phyloP scores from a whole-genome alignment of 768 basidiomycete species.

The Galerina marginata region DNA sequence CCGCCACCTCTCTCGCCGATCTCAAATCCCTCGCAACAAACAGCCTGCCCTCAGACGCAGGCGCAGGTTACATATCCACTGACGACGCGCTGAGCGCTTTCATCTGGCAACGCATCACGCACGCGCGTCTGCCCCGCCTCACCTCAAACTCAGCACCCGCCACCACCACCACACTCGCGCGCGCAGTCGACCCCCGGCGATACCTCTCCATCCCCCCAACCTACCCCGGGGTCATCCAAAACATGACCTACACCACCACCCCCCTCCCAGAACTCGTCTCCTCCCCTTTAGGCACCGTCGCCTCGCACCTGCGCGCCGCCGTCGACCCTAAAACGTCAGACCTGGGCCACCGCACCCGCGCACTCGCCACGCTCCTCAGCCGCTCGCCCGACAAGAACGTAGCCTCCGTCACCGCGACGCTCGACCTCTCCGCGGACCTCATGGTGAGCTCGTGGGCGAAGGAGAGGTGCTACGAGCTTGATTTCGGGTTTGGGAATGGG shows the following conservation, averaged over 20 bases:
- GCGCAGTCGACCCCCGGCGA: constrained; percentile 32
- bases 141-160: not conserved
- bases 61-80: constrained; percentile 25
- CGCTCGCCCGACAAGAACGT: constrained; percentile 19
- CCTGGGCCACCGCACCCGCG: constrained; percentile 23
- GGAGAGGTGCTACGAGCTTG: constrained; percentile 25
- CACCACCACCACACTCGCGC: constrained; percentile 20
- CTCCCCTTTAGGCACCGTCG: constrained; percentile 25
- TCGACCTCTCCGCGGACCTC: constrained; percentile 25
- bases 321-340: constrained; percentile 22
- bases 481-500: constrained; percentile 23
- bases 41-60: constrained; percentile 12
- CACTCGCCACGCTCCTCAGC: constrained; percentile 25
- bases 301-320: constrained; percentile 27
- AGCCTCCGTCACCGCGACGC: constrained; percentile 19
- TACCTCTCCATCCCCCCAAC: constrained; percentile 24
- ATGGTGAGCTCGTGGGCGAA: constrained; percentile 36
- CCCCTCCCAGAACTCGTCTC: constrained; percentile 18
- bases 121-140: constrained; percentile 29
- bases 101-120: constrained; percentile 32
- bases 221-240: constrained; percentile 32
- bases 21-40: constrained; percentile 26
- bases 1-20: constrained; percentile 13
- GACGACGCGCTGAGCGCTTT: constrained; percentile 33
- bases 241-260: constrained; percentile 28